Percentiles rank a stretch among this genome's conserved stretches.
phyloP scores from a whole-genome alignment of 441 rosid genomes.

The Corymbia citriodora region DNA sequence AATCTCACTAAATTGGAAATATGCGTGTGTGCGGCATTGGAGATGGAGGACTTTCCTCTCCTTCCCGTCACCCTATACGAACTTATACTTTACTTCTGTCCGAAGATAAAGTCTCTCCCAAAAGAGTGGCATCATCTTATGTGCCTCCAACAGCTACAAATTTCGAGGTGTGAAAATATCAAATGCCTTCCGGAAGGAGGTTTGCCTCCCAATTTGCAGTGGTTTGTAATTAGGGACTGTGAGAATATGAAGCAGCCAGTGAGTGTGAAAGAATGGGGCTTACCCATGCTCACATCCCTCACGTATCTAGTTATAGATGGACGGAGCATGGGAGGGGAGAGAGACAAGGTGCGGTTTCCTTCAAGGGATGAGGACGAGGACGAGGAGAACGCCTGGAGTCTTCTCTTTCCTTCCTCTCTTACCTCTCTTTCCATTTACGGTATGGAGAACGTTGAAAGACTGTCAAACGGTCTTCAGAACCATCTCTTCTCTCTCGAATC shows the following conservation, averaged over 20 bases:
- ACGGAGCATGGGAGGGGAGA: neutral
- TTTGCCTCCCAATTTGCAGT: neutral
- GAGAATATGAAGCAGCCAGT: neutral
- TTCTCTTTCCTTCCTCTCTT: neutral
- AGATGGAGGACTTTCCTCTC: neutral
- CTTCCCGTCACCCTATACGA: neutral
- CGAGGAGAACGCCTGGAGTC: too few relatives aligned
- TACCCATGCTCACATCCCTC: neutral
- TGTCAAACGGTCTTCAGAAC: neutral
- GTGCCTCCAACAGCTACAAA: accelerated
- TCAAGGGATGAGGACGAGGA: too few relatives aligned
- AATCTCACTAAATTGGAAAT: too few relatives aligned
- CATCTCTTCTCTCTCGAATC: neutral
- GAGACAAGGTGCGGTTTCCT: too few relatives aligned
- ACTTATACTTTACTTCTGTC: neutral
- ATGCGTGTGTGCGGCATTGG: too few relatives aligned
- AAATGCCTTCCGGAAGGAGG: neutral
- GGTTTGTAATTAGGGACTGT: too few relatives aligned
- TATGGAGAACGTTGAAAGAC: neutral
- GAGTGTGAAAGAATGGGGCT: neutral
- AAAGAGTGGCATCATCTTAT: neutral
- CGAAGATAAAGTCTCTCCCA: neutral
- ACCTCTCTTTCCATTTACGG: too few relatives aligned
- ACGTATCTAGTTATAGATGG: accelerated
- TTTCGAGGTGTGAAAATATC: accelerated